Base-by-base conservation (phyloP, 2,329 filamentous ascomycete genomes). In the Scorias spongiosa region DNA sequence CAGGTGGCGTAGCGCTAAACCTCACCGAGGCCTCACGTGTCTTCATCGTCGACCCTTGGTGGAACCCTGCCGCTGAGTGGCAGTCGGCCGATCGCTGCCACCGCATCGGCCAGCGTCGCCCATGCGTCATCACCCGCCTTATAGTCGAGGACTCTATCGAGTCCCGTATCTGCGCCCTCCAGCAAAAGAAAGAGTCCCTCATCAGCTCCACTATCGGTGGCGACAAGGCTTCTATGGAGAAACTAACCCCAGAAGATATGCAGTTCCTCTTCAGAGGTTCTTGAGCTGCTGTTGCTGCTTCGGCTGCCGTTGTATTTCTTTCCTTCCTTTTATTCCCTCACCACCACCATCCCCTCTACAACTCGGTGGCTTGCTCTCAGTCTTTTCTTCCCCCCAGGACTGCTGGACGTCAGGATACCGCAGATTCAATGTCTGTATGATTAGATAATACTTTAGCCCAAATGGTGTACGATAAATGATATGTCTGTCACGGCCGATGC, bases 31-130 rank as follows among this genome's bases (percentile, higher is more conserved):
- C 91, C 1, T 93, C 85, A 2, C 75, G 85, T 41, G 91, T 98
- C 9, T 96, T 94, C 63, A 95, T 96, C 48, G 80, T 96, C 46
- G 91, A 98, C 57, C 91, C 91, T 53, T 96, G 91, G 91, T 98
- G 91, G 91, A 96, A 96, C 54, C 91, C 91, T n/a, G 88, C 88
- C n/a, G 89, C 89, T 0, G 91, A 98, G 66, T 98, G 91, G 91
- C 91, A 98, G 65, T 91, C 84, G 48, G 91, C 91, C 2, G 91
- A 98, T 50, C 67, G 69, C 41, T 71, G 68, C 52, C 91, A 96
- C 65, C 87, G 91, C 44, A 98, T 96, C 53, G 91, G 91, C 29
- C 91, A 98, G 67, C 84, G 80, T 40, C 82, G 91, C 7, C 89
- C 89, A 26, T 96, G 91, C 60, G 85, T 85, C 30, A 93, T 98